Percentiles rank a stretch among this genome's conserved stretches.
Conservation (phyloP, 108 stramenopile species). For the Chaetoceros muelleri region DNA sequence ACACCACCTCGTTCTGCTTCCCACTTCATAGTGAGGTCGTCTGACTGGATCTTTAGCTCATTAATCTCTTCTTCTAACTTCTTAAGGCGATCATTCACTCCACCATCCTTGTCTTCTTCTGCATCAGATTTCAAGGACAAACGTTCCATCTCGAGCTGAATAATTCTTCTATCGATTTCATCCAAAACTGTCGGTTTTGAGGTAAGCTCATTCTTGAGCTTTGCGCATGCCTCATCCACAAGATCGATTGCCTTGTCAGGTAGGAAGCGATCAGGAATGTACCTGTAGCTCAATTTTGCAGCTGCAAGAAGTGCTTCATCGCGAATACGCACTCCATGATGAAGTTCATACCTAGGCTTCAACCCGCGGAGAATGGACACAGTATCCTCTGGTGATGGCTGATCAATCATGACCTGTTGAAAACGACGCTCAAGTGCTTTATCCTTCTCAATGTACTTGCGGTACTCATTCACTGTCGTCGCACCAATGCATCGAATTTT, state of each 20-base stretch:
- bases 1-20: slow-evolving; percentile 78
- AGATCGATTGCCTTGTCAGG: slow-evolving; percentile 92
- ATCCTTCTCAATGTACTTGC: slow-evolving; percentile 95
- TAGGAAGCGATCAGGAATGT: slow-evolving; percentile 93
- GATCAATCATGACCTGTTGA: slow-evolving; percentile 93
- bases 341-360: slow-evolving; percentile 92
- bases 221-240: slow-evolving; percentile 96
- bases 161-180: slow-evolving; percentile 90
- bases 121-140: slow-evolving; percentile 73
- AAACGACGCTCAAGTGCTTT: slow-evolving; percentile 98
- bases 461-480: slow-evolving; percentile 96
- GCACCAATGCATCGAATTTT: slow-evolving; percentile 96
- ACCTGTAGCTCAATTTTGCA: slow-evolving; percentile 90
- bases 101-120: slow-evolving; percentile 34
- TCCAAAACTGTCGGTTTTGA: slow-evolving; percentile 76
- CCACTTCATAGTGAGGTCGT: slow-evolving; percentile 74
- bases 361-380: slow-evolving; percentile 96
- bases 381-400: slow-evolving; percentile 96
- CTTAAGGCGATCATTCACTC: slow-evolving; percentile 40
- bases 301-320: slow-evolving; percentile 96
- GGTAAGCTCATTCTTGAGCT: slow-evolving; percentile 79
- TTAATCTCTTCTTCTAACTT: slow-evolving; percentile 61
- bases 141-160: slow-evolving; percentile 94
- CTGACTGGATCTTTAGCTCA: slow-evolving; percentile 55
- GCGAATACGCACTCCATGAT: slow-evolving; percentile 95